Base-by-base conservation (phyloP, 108 stramenopile genomes). In the Nannochloropsis granulata region DNA sequence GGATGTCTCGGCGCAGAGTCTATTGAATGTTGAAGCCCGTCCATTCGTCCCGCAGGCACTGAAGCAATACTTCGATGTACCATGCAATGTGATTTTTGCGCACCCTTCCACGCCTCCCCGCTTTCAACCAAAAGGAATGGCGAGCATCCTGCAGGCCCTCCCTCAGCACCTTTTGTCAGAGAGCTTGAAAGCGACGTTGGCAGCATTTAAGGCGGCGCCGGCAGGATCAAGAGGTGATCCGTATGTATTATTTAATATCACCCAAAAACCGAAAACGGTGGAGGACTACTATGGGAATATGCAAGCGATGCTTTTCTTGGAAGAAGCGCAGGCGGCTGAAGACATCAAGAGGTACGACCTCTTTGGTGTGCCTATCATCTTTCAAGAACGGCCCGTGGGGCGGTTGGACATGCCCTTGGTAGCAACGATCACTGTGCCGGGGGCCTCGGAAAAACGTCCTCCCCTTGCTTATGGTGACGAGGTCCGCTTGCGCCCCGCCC, bases 331-430 rank as follows among this genome's bases (percentile, higher is more conserved):
- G 82, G 78, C 82, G 81, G 42, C 34, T 12, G 81, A 81, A 81
- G 85, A 86, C 43, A 81, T 86, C 24, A 45, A 71, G 43, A 81
- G 80, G 81, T 86, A 86, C 82, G 85, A 86, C 82, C 26, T 86
- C 71, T 81, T 82, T 42, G 85, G 82, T 56, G 82, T 86, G 43
- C 46, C 21, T 13, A 23, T 86, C 24, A 24, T 21, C 23, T 12
- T 26, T 34, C 43, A n/a, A 81, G 80, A 45, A 44, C 12, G 80
- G 80, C 80, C 25, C 26, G 23, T 44, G 23, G 25, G 45, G 42
- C 79, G 42, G 14, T 45, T 80, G 80, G 80, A 80, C 25, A 23
- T 19, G 16, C 79, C 79, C 25, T 13, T 85, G 24, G 80, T 85
- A 23, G 56, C 56, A n/a, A 71, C 56, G 44, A 12, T 34, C 23